Conservation (phyloP, 83 land plant genomes). For the Thuja plicata region DNA sequence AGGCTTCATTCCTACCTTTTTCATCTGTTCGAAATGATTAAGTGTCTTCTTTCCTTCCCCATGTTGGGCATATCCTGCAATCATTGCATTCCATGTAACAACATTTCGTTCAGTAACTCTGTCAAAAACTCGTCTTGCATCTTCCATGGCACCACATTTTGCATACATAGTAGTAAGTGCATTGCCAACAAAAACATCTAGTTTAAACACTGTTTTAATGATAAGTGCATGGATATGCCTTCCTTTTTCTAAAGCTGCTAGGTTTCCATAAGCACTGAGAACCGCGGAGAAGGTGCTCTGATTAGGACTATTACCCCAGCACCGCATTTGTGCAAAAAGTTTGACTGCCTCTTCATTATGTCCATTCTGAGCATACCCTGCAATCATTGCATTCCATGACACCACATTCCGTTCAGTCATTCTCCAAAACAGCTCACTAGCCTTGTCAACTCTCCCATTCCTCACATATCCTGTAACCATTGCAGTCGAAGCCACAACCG, state of each 20-base stretch:
- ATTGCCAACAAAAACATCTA: slow-evolving; percentile 40
- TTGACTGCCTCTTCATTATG: slow-evolving; percentile 50
- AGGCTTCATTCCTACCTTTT: slow-evolving; percentile 24
- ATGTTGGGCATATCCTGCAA: slow-evolving; percentile 66
- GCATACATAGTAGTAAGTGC: slow-evolving; percentile 57
- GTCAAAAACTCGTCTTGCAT: slow-evolving; percentile 31
- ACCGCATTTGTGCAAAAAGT: slow-evolving; percentile 48
- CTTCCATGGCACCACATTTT: slow-evolving; percentile 62
- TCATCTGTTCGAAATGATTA: slow-evolving; percentile 38
- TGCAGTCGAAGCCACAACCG: neutral
- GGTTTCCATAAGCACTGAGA: slow-evolving; percentile 51
- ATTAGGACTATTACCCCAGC: slow-evolving; percentile 39
- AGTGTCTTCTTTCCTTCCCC: slow-evolving; percentile 46
- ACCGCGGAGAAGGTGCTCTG: slow-evolving; percentile 50
- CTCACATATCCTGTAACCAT: slow-evolving; percentile 35
- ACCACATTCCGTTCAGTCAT: slow-evolving; percentile 62
- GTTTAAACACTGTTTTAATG: slow-evolving; percentile 32
- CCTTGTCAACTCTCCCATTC: slow-evolving; percentile 39
- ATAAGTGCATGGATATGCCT: slow-evolving; percentile 47
- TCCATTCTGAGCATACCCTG: slow-evolving; percentile 49
- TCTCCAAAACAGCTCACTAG: slow-evolving; percentile 30
- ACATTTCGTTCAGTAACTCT: slow-evolving; percentile 36
- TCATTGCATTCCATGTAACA: slow-evolving; percentile 71
- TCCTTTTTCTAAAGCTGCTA: slow-evolving; percentile 53
- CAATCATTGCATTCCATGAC: slow-evolving; percentile 69